A percentile compares a stretch with the other conserved stretches of the same genome.
Evolutionary conservation across 2,329 filamentous ascomycete genomes (phyloP).

Genomic region (Epichloe bromicola): DNA sequence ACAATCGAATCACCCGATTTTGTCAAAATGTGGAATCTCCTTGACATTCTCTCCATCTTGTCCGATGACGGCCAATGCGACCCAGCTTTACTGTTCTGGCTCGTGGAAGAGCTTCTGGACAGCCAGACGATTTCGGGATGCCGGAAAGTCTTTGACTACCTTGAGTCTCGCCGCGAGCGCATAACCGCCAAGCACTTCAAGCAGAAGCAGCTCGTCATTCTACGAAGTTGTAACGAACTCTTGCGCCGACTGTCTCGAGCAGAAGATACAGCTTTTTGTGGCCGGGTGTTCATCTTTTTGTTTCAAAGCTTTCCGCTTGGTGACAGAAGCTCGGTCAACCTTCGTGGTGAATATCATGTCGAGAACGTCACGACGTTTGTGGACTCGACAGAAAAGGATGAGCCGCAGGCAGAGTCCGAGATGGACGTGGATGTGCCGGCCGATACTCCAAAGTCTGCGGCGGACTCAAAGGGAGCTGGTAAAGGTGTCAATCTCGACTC

Average conservation of each 20-base stretch:
- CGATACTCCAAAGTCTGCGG: constrained; percentile 16
- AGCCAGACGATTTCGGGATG: constrained; percentile 91
- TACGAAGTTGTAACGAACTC: constrained; percentile 92
- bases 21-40: constrained; percentile 78
- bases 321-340: constrained; percentile 93
- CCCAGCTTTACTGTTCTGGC: constrained; percentile 70
- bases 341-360: constrained; percentile 87
- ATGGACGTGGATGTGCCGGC: constrained; percentile 55
- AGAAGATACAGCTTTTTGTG: constrained; percentile 94
- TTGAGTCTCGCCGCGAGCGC: constrained; percentile 82
- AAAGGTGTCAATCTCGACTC: constrained; percentile 30
- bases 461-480: constrained; percentile 5
- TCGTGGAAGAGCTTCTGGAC: constrained; percentile 89
- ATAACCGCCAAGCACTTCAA: constrained; percentile 72
- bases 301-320: constrained; percentile 96
- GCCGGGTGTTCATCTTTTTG: constrained; percentile 93
- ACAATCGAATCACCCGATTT: constrained; percentile 68
- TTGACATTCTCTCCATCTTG: constrained; percentile 81
- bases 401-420: constrained; percentile 9
- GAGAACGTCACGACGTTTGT: constrained; percentile 87
- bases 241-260: constrained; percentile 87
- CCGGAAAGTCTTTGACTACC: constrained; percentile 81
- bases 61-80: constrained; percentile 71
- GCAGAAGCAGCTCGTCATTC: constrained; percentile 74
- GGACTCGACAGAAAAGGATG: constrained; percentile 22